These are phyloP conservation scores for Blastomyces emzantsi DNA, from an alignment of 2,329 filamentous ascomycete genomes.

Conservation along the genomic window DNA sequence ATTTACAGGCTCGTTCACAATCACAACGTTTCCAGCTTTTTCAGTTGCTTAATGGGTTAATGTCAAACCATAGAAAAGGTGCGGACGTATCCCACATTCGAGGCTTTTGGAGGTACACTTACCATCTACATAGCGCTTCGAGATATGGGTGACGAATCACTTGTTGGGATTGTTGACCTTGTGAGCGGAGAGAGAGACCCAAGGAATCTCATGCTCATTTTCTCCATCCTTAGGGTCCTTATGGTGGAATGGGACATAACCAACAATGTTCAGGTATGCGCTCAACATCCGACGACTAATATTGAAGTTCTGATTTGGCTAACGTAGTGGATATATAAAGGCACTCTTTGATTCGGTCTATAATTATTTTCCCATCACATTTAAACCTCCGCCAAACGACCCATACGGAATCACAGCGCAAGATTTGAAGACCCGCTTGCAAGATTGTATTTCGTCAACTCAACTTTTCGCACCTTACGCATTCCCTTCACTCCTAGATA, in stretches of 20 bases:
- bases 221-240: constrained; percentile 56
- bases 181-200: constrained; percentile 62
- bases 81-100: constrained; percentile 13
- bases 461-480: constrained; percentile 56
- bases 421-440: constrained; percentile 55
- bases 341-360: constrained; percentile 58
- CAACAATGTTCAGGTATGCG: constrained; percentile 47
- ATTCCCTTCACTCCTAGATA: constrained; percentile 59
- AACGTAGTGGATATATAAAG: constrained; percentile 19
- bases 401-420: constrained; percentile 62
- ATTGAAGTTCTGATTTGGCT: neutral
- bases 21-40: constrained; percentile 57
- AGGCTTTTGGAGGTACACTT: neutral
- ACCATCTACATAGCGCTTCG: constrained; percentile 37
- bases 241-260: constrained; percentile 60
- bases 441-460: constrained; percentile 56
- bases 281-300: neutral
- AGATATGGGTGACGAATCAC: constrained; percentile 50
- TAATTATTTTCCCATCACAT: constrained; percentile 65
- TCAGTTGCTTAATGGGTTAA: constrained; percentile 51
- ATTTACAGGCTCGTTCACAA: constrained; percentile 53
- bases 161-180: constrained; percentile 53
- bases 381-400: constrained; percentile 59
- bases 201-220: constrained; percentile 60
- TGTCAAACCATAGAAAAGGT: constrained; percentile 53